Evolutionary conservation across 257 asterid genomes (phyloP), one percentile per base, ranked within the genome.

Genomic region (Lycium barbarum): DNA sequence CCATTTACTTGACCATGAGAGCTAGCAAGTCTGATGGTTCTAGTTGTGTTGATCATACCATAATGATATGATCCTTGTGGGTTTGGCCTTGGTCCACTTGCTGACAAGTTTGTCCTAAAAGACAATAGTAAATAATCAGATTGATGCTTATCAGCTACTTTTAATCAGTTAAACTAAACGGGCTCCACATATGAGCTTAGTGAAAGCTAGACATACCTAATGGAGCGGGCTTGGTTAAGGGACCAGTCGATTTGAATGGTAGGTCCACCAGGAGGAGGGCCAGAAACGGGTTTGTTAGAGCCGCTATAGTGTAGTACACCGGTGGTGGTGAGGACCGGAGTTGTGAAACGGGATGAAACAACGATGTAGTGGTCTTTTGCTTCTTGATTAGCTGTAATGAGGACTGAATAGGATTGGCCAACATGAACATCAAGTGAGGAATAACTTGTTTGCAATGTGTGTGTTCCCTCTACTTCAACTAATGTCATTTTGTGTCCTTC

Each of bases 381-480:
- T 20, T 86, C 88, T 81, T 96, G 99, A 82, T 96, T 97, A 3
- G 98, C 98, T 0, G 99, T 93, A 18, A 95, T 76, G 5, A 96
- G 97, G 47, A 96, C 98, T 0, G 99, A 96, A 91, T 87, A 93
- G 83, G 98, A 95, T 17, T 96, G 99, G 2, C 98, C 99, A 51
- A 86, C 88, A 58, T 96, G 99, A 82, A 96, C 87, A 68, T 96
- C 99, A 5, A 95, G 91, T 5, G 99, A 93, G 20, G 98, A 96
- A 83, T 90, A 96, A 84, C 92, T 90, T 14, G 87, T 88, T 82
- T 96, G 99, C 83, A 93, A 40, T 1, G 99, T 96, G 92, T 96
- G 99, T 5, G 99, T 96, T 55, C 99, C 99, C 70, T 96, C 99
- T 2, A 96, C 98, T 87, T 96, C 99, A 5, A 96, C 98, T 72